Base-by-base conservation (phyloP, 495 filamentous ascomycete species). In the Polyplosphaeria fusca region DNA sequence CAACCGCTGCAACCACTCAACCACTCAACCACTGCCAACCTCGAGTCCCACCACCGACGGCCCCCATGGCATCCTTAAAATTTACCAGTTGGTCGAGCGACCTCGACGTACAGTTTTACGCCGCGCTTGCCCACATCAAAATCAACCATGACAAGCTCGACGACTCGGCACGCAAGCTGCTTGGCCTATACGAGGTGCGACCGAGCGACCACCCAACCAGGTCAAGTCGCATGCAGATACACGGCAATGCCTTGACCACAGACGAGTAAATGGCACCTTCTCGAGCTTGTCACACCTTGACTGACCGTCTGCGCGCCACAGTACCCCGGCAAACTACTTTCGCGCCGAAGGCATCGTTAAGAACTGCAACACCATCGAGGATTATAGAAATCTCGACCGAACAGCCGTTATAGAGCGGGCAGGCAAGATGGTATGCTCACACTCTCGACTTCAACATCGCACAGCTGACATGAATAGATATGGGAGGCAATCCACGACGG, bases 401-500 rank as follows among this genome's bases (percentile, higher is more conserved):
- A 61, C 73, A 2, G 80, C 77, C 16, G 78, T 95, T 66, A 76
- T 98, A 27, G 79, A 84, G 37, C 82, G 84, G 40, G 80, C 85
- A 22, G 92, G 85, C 7, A 81, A 81, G 56, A 91, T 83, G 70
- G 91, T 93, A 73, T 64, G 79, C 70, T 30, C 47, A 26, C 7
- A 16, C 11, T 14, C 23, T 2, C 18, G 12, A 19, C 42, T 23
- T n/a, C 37, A 22, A 55, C 11, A 37, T 5, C 19, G n/a, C 32
- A 16, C 4, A 24, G 53, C 37, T 53, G 41, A 54, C 41, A 43
- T 27, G 27, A 11, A 5, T 61, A 95, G 88, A 88, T 98, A 47
- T 96, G 91, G 94, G 89, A 96, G 73, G 93, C 93, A 23, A 95
- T 97, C 63, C 82, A 87, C 58, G 93, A 98, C 70, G 91, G 91